Conservation (phyloP, 495 filamentous ascomycete genomes). For the Trichoderma reesei region DNA sequence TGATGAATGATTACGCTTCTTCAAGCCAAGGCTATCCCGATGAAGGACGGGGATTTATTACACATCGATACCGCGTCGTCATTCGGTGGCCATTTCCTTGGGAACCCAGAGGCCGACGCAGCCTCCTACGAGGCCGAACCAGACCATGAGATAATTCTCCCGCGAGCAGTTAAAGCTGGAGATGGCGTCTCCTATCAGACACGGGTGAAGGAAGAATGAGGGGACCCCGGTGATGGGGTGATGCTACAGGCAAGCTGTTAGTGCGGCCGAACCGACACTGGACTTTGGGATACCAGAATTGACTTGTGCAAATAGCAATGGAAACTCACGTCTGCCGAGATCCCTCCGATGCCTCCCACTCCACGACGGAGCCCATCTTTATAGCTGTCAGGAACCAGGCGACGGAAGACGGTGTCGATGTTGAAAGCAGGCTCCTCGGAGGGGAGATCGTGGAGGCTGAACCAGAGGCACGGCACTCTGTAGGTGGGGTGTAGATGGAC, state of each 20-base stretch:
- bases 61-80: neutral
- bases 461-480: slow-evolving; percentile 49
- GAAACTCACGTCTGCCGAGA: slow-evolving; percentile 63
- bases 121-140: slow-evolving; percentile 68
- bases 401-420: slow-evolving; percentile 58
- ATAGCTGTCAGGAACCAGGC: slow-evolving; percentile 56
- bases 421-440: slow-evolving; percentile 31
- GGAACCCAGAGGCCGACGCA: slow-evolving; percentile 66
- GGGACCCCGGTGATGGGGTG: slow-evolving; percentile 68
- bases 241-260: slow-evolving; percentile 48
- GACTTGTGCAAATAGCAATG: slow-evolving; percentile 25
- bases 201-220: slow-evolving; percentile 76
- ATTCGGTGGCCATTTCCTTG: slow-evolving; percentile 37
- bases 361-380: slow-evolving; percentile 41
- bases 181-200: slow-evolving; percentile 75
- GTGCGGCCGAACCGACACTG: slow-evolving; percentile 17
- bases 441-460: slow-evolving; percentile 39
- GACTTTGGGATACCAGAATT: slow-evolving; percentile 30
- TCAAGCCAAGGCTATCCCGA: neutral
- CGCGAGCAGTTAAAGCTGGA: slow-evolving; percentile 42
- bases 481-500: slow-evolving; percentile 49
- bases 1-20: slow-evolving; percentile 34
- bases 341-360: slow-evolving; percentile 59
- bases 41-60: neutral
- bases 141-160: slow-evolving; percentile 64